Evolutionary conservation across 345 rosid species (phyloP), one percentile per base, ranked within the genome.

Genomic region (Citrus reticulata): DNA sequence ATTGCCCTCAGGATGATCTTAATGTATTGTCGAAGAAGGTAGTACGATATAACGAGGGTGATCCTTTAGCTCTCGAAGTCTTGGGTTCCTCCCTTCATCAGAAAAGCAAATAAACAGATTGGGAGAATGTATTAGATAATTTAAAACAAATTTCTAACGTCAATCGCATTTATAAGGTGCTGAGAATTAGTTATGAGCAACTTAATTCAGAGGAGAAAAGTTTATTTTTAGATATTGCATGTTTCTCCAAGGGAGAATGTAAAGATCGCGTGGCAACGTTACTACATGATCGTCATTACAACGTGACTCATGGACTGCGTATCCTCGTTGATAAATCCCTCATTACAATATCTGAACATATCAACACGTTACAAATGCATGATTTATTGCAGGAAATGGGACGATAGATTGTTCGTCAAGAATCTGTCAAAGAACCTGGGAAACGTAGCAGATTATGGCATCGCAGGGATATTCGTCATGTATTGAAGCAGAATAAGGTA

Each of bases 211-310:
- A 17, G 30, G 76, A 82, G 73, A 80, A 84, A 71, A 61, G 59
- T 17, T 40, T 89, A 27, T 89, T 87, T 75, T 83, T 85, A 17
- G 90, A 89, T 49, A 82, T 89, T 74, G 88, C 88, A 27, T 85
- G 87, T 68, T 87, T 86, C 80, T 88, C 83, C 58, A 83, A 79
- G 46, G 80, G 86, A 17, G 70, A 72, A 30, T 68, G 60, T 1
- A 76, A 20, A 17, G 81, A 79, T 9, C 13, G 27, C 10, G 83
- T 84, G 24, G 78, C 30, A 54, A 37, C 51, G 57, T 71, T 85
- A 32, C 77, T 82, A 1, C 80, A 76, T 5, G n/a, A 71, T 35
- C 75, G 13, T 24, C n/a, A 9, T 40, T 40, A 40, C 46, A 8
- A 2, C 1, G 19, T 40, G 46, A 40, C 46, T 40, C 46, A 40